Evolutionary conservation across 768 basidiomycete genomes (phyloP).

Genomic region (Phanerodontia chrysosporium): DNA sequence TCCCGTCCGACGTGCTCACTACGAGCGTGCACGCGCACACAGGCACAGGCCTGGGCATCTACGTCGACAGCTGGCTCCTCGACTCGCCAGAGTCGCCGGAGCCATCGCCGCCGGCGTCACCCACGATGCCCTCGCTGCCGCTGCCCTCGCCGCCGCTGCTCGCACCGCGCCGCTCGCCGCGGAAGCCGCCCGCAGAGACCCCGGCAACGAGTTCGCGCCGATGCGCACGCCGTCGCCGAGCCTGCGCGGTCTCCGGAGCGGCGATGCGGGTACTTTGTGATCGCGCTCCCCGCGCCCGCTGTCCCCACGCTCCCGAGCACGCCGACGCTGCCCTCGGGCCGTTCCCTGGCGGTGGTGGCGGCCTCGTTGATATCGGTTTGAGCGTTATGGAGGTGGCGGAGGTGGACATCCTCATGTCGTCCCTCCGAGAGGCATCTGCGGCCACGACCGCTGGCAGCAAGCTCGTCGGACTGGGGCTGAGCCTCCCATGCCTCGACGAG

Average conservation of each 20-base stretch:
- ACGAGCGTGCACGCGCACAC: background rate
- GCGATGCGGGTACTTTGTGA: background rate
- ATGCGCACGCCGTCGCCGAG: conserved; percentile 4
- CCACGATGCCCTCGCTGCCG: conserved; percentile 3
- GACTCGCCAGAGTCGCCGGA: background rate
- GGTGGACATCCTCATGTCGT: background rate
- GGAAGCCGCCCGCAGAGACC: background rate
- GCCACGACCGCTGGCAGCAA: background rate
- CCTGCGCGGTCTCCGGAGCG: background rate
- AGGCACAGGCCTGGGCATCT: conserved; percentile 1
- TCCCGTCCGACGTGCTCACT: background rate
- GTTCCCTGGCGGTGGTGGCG: background rate
- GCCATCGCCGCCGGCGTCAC: background rate
- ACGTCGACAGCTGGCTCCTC: background rate
- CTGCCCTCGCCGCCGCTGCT: conserved; percentile 6
- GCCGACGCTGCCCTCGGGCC: background rate
- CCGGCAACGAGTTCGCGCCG: background rate
- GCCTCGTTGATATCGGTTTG: background rate
- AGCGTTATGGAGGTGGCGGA: background rate
- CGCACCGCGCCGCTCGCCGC: background rate
- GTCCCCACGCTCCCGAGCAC: background rate
- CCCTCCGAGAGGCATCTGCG: background rate
- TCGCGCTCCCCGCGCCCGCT: background rate
- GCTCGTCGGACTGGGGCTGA: background rate
- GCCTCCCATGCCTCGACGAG: background rate